Percentiles rank a stretch among this genome's conserved stretches.
Conservation (phyloP, 768 basidiomycete species). For the Agrocybe praecox region DNA sequence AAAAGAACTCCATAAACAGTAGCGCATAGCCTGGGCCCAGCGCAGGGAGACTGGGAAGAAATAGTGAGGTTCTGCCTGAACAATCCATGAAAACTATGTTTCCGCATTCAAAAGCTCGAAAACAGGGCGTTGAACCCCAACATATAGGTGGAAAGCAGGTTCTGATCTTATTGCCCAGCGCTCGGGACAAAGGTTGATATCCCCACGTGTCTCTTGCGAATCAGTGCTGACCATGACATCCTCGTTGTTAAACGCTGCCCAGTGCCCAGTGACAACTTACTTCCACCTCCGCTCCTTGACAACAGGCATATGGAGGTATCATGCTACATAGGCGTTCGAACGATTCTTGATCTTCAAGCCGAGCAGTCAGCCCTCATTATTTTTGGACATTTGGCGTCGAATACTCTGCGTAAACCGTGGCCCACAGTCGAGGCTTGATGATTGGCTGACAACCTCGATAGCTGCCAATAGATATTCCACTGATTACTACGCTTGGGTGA, state of each 20-base stretch:
- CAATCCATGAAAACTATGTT: too few relatives aligned
- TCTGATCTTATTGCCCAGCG: too few relatives aligned
- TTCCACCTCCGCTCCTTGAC: background rate
- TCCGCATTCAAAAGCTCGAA: too few relatives aligned
- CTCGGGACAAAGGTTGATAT: background rate
- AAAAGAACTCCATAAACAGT: conserved; percentile 2
- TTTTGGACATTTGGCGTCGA: background rate
- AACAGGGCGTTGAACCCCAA: too few relatives aligned
- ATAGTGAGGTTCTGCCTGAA: background rate
- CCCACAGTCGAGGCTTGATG: background rate
- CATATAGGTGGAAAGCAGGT: too few relatives aligned
- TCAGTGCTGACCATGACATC: background rate
- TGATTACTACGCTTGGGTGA: background rate
- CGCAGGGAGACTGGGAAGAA: background rate
- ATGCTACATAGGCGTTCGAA: background rate
- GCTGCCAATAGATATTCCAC: too few relatives aligned
- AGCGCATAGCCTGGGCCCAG: background rate
- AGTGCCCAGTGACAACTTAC: background rate
- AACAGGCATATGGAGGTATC: background rate
- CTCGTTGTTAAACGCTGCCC: background rate
- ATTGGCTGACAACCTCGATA: background rate
- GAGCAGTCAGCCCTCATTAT: background rate
- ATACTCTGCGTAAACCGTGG: background rate
- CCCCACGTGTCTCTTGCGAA: background rate
- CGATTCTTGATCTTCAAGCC: too few relatives aligned